These are phyloP conservation scores for Lasiodiplodia theobromae DNA, from an alignment of 2,329 filamentous ascomycete species.

Conservation along the genomic window DNA sequence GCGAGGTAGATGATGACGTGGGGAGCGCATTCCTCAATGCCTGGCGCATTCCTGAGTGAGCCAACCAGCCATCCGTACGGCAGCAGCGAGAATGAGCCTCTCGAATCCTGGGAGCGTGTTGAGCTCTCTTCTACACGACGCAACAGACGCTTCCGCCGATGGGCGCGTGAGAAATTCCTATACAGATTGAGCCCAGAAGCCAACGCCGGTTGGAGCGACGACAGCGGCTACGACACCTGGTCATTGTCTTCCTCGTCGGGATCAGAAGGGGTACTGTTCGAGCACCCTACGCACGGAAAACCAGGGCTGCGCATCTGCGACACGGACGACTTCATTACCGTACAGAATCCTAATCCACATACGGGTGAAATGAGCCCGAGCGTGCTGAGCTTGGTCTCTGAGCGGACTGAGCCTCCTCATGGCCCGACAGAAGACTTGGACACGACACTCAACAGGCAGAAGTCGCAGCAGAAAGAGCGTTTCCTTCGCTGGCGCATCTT, in stretches of 20 bases:
- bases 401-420: neutral
- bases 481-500: conserved; percentile 2
- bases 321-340: conserved; percentile 28
- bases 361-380: conserved; percentile 26
- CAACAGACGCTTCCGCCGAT: conserved; percentile 6
- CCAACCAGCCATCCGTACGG: conserved; percentile 9
- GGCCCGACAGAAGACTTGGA: neutral
- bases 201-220: neutral
- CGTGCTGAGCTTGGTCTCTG: conserved; percentile 14
- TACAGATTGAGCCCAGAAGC: neutral
- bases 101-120: neutral
- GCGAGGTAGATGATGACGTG: conserved; percentile 7
- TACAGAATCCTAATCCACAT: conserved; percentile 27
- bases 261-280: neutral
- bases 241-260: conserved; percentile 22
- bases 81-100: neutral
- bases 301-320: conserved; percentile 7
- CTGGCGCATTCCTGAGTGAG: conserved; percentile 24
- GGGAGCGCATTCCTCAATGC: conserved; percentile 23
- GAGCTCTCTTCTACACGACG: neutral
- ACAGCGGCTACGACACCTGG: conserved; percentile 1
- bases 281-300: conserved; percentile 21
- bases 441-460: neutral
- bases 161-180: conserved; percentile 4
- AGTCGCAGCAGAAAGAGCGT: neutral